Evolutionary conservation across 495 filamentous ascomycete genomes (phyloP).

Genomic region (Penicillium malachiteum): DNA sequence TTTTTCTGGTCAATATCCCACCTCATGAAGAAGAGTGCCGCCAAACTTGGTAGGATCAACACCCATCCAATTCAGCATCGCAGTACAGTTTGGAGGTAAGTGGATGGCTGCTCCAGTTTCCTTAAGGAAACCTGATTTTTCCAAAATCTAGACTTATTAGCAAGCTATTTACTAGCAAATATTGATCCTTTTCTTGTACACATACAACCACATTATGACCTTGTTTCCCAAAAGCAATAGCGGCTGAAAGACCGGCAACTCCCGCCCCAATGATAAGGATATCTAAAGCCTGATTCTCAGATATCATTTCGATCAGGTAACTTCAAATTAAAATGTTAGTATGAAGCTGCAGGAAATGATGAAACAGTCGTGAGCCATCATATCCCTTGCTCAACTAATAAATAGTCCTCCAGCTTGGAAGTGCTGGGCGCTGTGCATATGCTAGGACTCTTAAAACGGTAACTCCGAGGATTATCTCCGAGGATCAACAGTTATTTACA

Average conservation of each 20-base stretch:
- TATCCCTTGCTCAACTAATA: not conserved
- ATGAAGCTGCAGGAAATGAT: not conserved
- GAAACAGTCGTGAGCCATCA: not conserved
- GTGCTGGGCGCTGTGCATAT: not conserved
- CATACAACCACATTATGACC: constrained; percentile 33
- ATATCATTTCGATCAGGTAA: not conserved
- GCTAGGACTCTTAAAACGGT: not conserved
- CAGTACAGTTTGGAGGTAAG: constrained; percentile 49
- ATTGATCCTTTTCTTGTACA: not conserved
- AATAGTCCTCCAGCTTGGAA: not conserved
- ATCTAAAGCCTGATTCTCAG: constrained; percentile 10
- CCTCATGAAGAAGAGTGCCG: constrained; percentile 26
- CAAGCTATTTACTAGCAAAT: not conserved
- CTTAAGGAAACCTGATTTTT: constrained; percentile 51
- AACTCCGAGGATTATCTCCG: not conserved
- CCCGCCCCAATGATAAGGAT: constrained; percentile 32
- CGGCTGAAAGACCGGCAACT: constrained; percentile 30
- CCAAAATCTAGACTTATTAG: constrained; percentile 37
- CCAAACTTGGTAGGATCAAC: constrained; percentile 40
- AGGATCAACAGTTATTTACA: not conserved
- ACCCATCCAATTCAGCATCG: constrained; percentile 46
- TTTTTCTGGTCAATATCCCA: not conserved
- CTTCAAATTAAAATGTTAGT: not conserved
- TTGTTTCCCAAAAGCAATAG: constrained; percentile 30
- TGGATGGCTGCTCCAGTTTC: constrained; percentile 58